phyloP scores from a whole-genome alignment of 345 rosid species.

The Pistacia integerrima region DNA sequence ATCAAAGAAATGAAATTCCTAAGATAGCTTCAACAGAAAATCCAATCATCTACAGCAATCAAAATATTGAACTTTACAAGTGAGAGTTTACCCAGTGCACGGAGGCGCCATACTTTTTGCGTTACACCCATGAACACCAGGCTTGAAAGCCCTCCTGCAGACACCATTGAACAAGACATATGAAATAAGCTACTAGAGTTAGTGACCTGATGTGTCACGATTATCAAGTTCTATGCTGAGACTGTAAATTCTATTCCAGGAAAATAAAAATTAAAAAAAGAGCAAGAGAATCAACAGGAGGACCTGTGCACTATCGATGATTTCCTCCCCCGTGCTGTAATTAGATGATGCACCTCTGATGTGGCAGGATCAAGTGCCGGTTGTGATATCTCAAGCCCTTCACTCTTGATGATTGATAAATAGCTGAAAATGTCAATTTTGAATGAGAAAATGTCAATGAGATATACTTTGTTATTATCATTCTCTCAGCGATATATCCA shows the following conservation, averaged over 20 bases:
- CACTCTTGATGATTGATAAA: slow-evolving; percentile 46
- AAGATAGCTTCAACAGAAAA: background rate
- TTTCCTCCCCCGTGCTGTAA: slow-evolving; percentile 58
- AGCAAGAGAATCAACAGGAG: slow-evolving; percentile 1
- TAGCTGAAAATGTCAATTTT: slow-evolving; percentile 38
- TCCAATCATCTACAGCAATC: background rate
- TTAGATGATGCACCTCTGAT: slow-evolving; percentile 74
- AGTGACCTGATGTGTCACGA: slow-evolving; percentile 2
- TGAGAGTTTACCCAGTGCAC: slow-evolving; percentile 60
- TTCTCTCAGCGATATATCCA: background rate
- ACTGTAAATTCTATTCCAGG: background rate
- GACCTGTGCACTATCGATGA: slow-evolving; percentile 70
- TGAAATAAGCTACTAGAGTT: background rate
- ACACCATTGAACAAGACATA: slow-evolving; percentile 22
- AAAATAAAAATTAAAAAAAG: background rate
- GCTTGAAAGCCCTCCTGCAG: slow-evolving; percentile 60
- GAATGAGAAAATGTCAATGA: background rate
- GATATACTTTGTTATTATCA: background rate
- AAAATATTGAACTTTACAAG: background rate
- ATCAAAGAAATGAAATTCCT: background rate
- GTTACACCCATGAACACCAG: slow-evolving; percentile 43
- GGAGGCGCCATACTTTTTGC: slow-evolving; percentile 56
- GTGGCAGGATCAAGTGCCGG: slow-evolving; percentile 57
- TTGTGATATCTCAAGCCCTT: slow-evolving; percentile 74
- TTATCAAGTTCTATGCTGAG: background rate